Evolutionary conservation across 306 rosid species (phyloP).

Genomic region (Pyrus communis): DNA sequence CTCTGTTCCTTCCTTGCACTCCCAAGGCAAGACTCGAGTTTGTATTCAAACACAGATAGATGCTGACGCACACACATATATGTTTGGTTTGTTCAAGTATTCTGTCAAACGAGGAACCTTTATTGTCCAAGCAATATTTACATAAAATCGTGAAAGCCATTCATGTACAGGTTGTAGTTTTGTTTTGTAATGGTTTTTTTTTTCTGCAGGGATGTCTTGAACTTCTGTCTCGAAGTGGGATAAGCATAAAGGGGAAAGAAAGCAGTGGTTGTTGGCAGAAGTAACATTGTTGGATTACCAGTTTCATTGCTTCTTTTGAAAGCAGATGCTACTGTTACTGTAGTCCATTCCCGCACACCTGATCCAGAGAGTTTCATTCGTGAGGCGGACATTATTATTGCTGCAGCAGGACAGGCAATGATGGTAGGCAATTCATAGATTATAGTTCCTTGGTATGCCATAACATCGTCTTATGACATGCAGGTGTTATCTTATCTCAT

Average conservation of each 20-base stretch:
- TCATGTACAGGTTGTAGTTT: not conserved
- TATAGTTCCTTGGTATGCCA: not conserved
- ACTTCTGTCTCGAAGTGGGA: conserved; percentile 71
- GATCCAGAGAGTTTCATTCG: conserved; percentile 58
- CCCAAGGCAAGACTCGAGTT: conserved; percentile 54
- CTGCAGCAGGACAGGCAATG: conserved; percentile 88
- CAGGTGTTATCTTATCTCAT: not conserved
- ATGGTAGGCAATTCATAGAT: conserved; percentile 44
- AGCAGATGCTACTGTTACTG: conserved; percentile 79
- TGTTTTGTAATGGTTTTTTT: not conserved
- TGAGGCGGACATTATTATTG: conserved; percentile 82
- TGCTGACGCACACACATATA: not conserved
- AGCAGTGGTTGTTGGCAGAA: conserved; percentile 90
- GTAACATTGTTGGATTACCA: conserved; percentile 92
- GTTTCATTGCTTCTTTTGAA: conserved; percentile 78
- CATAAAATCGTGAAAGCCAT: not conserved
- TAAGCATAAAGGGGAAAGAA: conserved; percentile 69
- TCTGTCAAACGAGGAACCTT: not conserved
- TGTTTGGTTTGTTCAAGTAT: not conserved
- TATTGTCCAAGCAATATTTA: conserved; percentile 7
- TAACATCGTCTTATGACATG: not conserved
- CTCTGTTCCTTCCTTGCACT: conserved; percentile 84
- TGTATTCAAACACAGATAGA: conserved; percentile 2
- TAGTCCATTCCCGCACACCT: conserved; percentile 64
- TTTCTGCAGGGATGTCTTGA: conserved; percentile 71